Evolutionary conservation across 352 stramenopile genomes (phyloP), one percentile per base, ranked within the genome.

Genomic region (Phytophthora syringae): DNA sequence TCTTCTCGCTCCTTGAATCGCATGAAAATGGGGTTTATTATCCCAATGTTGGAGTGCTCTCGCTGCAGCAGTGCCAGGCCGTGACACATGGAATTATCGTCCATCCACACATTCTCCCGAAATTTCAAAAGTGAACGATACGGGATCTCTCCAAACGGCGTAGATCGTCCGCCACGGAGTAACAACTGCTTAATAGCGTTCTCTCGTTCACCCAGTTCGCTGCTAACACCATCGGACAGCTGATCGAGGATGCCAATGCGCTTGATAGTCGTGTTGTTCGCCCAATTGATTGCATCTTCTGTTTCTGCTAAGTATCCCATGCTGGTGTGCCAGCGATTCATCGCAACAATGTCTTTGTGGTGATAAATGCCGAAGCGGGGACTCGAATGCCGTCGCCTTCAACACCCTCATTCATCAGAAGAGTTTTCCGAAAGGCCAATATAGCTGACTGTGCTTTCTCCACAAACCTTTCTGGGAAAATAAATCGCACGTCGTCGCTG

Each of bases 401-500:
- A n/a, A 5, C 13, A n/a, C 25, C 27, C n/a, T 16, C 11, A 13
- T 11, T 12, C 10, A 6, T 16, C 24, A 25, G 16, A 12, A 57
- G 22, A 13, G 0, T 37, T 34, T 37, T 25, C 9, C 37, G 21
- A 24, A 49, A 57, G 1, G 21, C 34, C 6, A 20, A 25, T 7
- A 57, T 48, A 24, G 36, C 50, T 2, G 50, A 36, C 4, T 34
- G 28, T 15, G n/a, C 25, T 42, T 60, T 60, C 18, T 11, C 16
- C 39, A 60, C 52, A n/a, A 60, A 60, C 15, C 20, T 2, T 25
- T 44, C 7, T 4, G 40, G 40, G 16, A 60, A 60, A 4, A 60
- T 39, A 20, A 36, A 60, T 24, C 52, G 27, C 18, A 60, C 40
- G 18, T 60, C 28, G 1, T 16, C 5, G 13, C 34, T n/a, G 28